Base-by-base conservation (phyloP, 2,329 filamentous ascomycete genomes). In the Diplocarpon rosae region DNA sequence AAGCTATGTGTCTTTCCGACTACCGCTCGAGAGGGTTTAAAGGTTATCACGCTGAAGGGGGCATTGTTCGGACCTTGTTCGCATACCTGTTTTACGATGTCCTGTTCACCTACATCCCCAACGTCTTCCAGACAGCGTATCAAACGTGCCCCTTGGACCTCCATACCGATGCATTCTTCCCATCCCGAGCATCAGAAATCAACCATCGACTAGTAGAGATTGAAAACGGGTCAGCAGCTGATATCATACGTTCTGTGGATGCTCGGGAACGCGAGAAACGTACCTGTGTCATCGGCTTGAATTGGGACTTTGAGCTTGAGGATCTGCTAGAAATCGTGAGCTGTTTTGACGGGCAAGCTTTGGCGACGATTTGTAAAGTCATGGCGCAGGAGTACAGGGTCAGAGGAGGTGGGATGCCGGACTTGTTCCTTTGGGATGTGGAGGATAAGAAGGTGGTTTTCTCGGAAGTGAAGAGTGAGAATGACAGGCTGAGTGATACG, bases 111-210 rank as follows among this genome's bases (percentile, higher is more conserved):
- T 95, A 94, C 63, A 76, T 96, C 5, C 90, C 92, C 20, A 95
- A 96, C 56, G 90, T 98, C 44, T 98, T 98, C 63, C 90, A 96
- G 62, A 98, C 92, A 5, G 78, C 83, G 1, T 98, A 86, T 61
- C 92, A 98, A 64, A 94, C 87, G 0, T 95, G 87, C 58, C 92
- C 92, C 1, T 68, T 98, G 3, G 92, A 98, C 62, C 69, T 98
- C 5, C 84, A 93, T 60, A 95, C 89, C 0, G 92, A 98, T 61
- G 80, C 84, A 2, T 98, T 98, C 67, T 96, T 86, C 60, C 76
- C 85, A 0, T 78, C 81, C 1, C 76, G 92, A n/a, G 78, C 83
- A 30, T 87, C 83, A 3, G 89, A 95, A 66, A 92, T 96, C 61
- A 93, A 95, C 59, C 78, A 80, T 51, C 79, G 89, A 1, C 71